Evolutionary conservation across 1,139 yeast genomes (phyloP), one percentile per base, ranked within the genome.

Genomic region (Candida glucosophila): DNA sequence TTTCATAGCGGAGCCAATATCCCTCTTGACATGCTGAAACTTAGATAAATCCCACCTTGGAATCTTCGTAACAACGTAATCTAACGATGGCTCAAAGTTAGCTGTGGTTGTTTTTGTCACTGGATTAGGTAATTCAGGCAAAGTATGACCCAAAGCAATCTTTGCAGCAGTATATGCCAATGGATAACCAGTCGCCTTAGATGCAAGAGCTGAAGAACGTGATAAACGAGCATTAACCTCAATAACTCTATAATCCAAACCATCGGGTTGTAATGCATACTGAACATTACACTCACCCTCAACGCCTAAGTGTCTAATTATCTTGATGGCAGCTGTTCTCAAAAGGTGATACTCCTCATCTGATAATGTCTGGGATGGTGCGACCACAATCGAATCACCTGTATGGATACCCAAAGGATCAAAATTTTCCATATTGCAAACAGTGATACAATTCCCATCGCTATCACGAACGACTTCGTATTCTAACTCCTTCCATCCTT

Each of bases 211-310:
- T 15, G 97, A 86, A 19, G 98, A 90, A 56, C 98, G 78, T 22
- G 97, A 88, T 44, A 90, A 70, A 61, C 98, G 79, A 25, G 98
- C 98, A 51, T 90, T 90, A 41, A 90, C 98, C 60, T 90, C 98
- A 47, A 90, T 90, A 38, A 90, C 95, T 58, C 97, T 75, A 65
- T 81, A 90, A 47, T 90, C 98, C 44, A 82, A 70, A 22, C 95
- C 93, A 55, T 85, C 90, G 16, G 98, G 95, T 50, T 88, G 92
- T 44, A 90, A 72, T 29, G 97, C 95, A 49, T 90, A 90, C 58
- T 90, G 98, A 40, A 92, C 95, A 52, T 90, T 90, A 74, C 98
- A 90, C 64, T 90, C 98, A 56, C 98, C 98, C 42, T 90, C 96
- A 38, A 90, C 98, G 49, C 98, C 98, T 51, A 90, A 69, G 49